Conservation (phyloP, 140 eudicot genomes). For the Cichorium intybus region DNA sequence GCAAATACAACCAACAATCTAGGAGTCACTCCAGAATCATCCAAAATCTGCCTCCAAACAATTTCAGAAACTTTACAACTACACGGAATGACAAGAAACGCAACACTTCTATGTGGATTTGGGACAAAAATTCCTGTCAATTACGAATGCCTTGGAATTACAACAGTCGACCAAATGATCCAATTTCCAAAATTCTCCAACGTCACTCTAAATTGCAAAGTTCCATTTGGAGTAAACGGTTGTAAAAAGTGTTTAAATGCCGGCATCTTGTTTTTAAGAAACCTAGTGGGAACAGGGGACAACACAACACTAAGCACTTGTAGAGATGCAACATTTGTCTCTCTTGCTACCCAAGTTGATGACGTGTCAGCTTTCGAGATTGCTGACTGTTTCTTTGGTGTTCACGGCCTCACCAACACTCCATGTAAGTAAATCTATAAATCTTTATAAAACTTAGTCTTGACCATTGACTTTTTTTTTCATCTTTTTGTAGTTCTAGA, state of each 20-base stretch:
- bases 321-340: conserved; percentile 89
- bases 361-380: conserved; percentile 45
- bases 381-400: conserved; percentile 87
- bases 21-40: conserved; percentile 62
- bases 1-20: conserved; percentile 73
- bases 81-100: conserved; percentile 67
- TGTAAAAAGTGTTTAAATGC: conserved; percentile 83
- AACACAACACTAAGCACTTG: conserved; percentile 83
- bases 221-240: conserved; percentile 46
- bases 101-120: conserved; percentile 71
- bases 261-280: conserved; percentile 62
- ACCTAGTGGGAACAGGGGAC: conserved; percentile 55
- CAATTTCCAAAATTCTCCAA: conserved; percentile 69
- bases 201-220: conserved; percentile 55
- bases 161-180: conserved; percentile 79
- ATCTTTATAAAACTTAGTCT: background rate
- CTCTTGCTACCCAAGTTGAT: conserved; percentile 82
- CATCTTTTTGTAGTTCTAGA: conserved; percentile 31
- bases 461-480: background rate
- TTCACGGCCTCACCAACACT: conserved; percentile 51
- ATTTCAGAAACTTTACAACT: conserved; percentile 67
- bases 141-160: conserved; percentile 85
- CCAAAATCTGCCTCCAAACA: conserved; percentile 54
- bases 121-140: conserved; percentile 82
- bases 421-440: conserved; percentile 43